These are phyloP conservation scores for Fusarium globosum DNA, from an alignment of 2,329 filamentous ascomycete species.

Conservation along the genomic window DNA sequence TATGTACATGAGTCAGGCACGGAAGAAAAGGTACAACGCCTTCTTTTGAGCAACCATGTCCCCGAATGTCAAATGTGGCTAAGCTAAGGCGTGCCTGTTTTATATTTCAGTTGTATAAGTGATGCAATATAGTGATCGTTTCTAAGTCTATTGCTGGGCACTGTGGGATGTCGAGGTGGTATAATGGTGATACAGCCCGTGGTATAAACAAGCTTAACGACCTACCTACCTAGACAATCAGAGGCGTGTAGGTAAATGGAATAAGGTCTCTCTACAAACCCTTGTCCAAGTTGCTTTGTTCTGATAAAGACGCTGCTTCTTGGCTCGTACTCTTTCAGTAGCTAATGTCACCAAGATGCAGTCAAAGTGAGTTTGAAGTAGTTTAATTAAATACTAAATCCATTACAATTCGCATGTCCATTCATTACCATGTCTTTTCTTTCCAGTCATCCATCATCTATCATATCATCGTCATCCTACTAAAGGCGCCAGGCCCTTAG, in stretches of 20 bases:
- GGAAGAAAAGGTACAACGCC: background rate
- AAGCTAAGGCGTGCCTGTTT: background rate
- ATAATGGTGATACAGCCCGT: background rate
- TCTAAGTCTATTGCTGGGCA: background rate
- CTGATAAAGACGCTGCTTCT: background rate
- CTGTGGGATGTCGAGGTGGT: background rate
- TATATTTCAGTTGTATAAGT: no score
- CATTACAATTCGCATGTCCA: conserved; percentile 9
- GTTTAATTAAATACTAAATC: conserved; percentile 30
- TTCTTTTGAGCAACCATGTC: background rate
- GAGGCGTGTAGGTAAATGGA: background rate
- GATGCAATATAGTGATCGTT: background rate
- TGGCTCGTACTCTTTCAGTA: background rate
- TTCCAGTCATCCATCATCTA: conserved; percentile 30
- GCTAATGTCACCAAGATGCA: background rate
- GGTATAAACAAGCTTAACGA: background rate
- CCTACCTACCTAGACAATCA: background rate
- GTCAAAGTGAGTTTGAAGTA: background rate
- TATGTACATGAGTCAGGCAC: background rate
- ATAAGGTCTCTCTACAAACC: background rate
- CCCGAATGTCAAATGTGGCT: background rate
- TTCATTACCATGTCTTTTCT: conserved; percentile 33
- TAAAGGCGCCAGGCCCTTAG: conserved; percentile 26
- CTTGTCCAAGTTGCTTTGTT: background rate
- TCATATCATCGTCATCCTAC: conserved; percentile 25